These are phyloP conservation scores for Ilex asprella DNA, from an alignment of 257 asterid species.

Conservation along the genomic window DNA sequence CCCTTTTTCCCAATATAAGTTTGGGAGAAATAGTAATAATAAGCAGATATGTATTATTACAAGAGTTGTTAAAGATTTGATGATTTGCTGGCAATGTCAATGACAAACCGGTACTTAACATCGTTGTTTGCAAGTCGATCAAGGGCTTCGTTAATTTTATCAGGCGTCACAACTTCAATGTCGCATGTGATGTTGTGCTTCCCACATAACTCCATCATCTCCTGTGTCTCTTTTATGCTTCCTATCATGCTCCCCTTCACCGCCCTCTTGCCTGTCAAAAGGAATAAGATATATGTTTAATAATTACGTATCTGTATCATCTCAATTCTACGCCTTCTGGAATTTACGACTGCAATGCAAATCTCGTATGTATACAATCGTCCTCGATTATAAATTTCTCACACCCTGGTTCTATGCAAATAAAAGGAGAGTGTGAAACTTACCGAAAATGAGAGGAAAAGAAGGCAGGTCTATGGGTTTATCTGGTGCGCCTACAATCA, in stretches of 20 bases:
- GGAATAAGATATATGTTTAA: no score
- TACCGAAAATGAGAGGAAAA: constrained; percentile 69
- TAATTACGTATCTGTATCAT: no score
- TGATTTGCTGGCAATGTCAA: constrained; percentile 43
- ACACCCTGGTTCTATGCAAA: no score
- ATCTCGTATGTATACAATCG: no score
- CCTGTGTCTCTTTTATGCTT: constrained; percentile 76
- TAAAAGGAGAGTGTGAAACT: not conserved
- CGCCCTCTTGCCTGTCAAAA: constrained; percentile 52
- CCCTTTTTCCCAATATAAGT: no score
- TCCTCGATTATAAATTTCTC: no score
- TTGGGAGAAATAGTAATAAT: no score
- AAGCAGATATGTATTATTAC: no score
- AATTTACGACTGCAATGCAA: no score
- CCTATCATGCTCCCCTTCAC: constrained; percentile 87
- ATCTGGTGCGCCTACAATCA: constrained; percentile 75
- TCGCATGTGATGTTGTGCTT: constrained; percentile 63
- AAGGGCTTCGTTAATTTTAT: constrained; percentile 56
- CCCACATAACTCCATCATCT: constrained; percentile 76
- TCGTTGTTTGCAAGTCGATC: constrained; percentile 61
- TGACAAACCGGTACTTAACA: constrained; percentile 80
- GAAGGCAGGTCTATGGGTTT: constrained; percentile 75
- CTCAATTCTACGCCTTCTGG: no score
- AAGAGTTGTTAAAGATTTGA: constrained; percentile 12
- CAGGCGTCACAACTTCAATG: constrained; percentile 43